Evolutionary conservation across 768 basidiomycete species (phyloP).

Genomic region (Clathrus columnatus): DNA sequence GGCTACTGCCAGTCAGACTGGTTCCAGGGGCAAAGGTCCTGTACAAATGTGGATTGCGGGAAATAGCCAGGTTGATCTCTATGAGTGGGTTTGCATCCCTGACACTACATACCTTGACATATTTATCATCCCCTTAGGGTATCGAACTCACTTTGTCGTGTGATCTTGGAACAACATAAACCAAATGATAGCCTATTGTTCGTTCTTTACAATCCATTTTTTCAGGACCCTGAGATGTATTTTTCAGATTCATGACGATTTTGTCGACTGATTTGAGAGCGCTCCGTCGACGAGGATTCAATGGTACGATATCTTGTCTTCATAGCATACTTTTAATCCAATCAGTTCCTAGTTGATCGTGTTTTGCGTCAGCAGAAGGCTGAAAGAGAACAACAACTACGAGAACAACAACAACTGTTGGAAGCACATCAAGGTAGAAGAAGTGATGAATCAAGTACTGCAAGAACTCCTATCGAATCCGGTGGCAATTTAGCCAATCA

Average conservation of each 20-base stretch:
- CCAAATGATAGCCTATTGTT: conserved; percentile 78
- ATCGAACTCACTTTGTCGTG: conserved; percentile 70
- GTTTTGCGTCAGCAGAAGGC: conserved; percentile 80
- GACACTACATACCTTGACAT: background rate
- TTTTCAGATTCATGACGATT: conserved; percentile 63
- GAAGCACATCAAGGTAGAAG: conserved; percentile 25
- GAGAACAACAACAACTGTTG: conserved; percentile 10
- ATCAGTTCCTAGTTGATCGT: conserved; percentile 61
- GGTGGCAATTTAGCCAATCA: background rate
- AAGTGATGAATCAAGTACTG: background rate
- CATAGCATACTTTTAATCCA: conserved; percentile 1
- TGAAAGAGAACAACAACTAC: conserved; percentile 43
- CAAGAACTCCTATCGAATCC: background rate
- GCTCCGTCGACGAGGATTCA: conserved; percentile 76
- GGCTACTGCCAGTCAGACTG: conserved; percentile 50
- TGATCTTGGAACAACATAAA: conserved; percentile 69
- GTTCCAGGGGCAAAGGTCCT: conserved; percentile 39
- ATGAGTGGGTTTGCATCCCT: conserved; percentile 56
- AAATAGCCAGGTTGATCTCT: conserved; percentile 78
- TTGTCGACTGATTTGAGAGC: conserved; percentile 83
- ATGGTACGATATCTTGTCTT: conserved; percentile 44
- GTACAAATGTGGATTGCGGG: conserved; percentile 71
- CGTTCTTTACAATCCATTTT: background rate
- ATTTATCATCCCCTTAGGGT: conserved; percentile 42
- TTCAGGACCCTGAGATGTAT: background rate